Percentiles rank a stretch among this genome's conserved stretches.
phyloP scores from a whole-genome alignment of 2,329 filamentous ascomycete species.

The Pezizomycotina sp. region DNA sequence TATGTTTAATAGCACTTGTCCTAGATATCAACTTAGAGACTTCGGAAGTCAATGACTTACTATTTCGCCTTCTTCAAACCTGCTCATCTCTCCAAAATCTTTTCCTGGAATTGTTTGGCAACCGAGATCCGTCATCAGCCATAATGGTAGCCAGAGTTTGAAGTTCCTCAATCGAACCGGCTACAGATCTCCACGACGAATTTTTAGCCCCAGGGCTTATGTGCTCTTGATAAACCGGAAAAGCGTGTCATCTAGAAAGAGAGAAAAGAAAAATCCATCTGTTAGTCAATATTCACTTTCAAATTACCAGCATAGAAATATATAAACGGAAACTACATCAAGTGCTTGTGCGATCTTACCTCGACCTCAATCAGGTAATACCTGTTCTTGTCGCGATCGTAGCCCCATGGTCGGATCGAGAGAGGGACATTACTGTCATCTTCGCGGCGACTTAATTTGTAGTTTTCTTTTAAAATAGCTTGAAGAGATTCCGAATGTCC shows the following conservation, averaged over 20 bases:
- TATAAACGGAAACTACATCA: background rate
- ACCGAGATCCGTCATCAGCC: slow-evolving; percentile 54
- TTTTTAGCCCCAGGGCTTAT: slow-evolving; percentile 55
- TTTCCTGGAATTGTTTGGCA: slow-evolving; percentile 59
- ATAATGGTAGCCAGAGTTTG: slow-evolving; percentile 60
- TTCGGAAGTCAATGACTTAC: slow-evolving; percentile 34
- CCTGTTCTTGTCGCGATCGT: slow-evolving; percentile 73
- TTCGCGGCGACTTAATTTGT: slow-evolving; percentile 72
- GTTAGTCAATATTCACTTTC: background rate
- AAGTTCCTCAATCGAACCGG: slow-evolving; percentile 77
- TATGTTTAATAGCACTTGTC: background rate
- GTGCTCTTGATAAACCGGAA: slow-evolving; percentile 85
- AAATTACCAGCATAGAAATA: background rate
- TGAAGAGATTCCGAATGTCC: slow-evolving; percentile 74
- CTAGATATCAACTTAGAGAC: background rate
- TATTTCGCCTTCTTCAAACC: slow-evolving; percentile 86
- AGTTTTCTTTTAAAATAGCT: slow-evolving; percentile 64
- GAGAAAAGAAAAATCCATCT: slow-evolving; percentile 4
- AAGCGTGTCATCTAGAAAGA: slow-evolving; percentile 61
- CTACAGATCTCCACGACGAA: slow-evolving; percentile 80
- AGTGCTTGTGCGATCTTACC: slow-evolving; percentile 13
- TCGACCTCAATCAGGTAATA: slow-evolving; percentile 76
- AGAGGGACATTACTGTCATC: slow-evolving; percentile 67
- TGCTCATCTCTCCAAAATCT: slow-evolving; percentile 66
- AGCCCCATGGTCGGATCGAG: slow-evolving; percentile 79